phyloP scores from a whole-genome alignment of 1,284 basidiomycete genomes.

The Somion occarium region DNA sequence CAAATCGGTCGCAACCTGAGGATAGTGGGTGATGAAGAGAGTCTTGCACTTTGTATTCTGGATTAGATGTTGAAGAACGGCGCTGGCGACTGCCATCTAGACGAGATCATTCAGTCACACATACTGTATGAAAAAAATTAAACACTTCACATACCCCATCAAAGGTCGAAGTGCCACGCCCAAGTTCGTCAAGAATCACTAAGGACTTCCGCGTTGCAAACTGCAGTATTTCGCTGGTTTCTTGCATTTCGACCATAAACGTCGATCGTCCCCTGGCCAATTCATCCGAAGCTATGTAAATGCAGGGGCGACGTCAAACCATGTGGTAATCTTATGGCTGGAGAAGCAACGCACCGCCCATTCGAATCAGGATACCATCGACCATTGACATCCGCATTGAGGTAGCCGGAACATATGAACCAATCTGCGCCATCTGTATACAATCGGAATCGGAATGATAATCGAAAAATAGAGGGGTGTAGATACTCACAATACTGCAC shows the following conservation, averaged over 20 bases:
- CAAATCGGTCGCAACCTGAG: slow-evolving; percentile 60
- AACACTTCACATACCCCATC: slow-evolving; percentile 59
- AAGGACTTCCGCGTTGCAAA: slow-evolving; percentile 69
- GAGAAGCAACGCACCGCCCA: slow-evolving; percentile 78
- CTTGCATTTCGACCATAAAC: slow-evolving; percentile 94
- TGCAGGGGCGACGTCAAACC: background rate
- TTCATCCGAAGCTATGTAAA: slow-evolving; percentile 73
- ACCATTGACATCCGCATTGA: slow-evolving; percentile 71
- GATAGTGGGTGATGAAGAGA: slow-evolving; percentile 94
- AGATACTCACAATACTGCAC: slow-evolving; percentile 52
- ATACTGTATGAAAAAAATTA: background rate
- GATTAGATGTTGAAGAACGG: slow-evolving; percentile 74
- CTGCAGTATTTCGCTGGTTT: slow-evolving; percentile 87
- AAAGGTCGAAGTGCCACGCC: slow-evolving; percentile 79
- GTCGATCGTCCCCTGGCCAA: slow-evolving; percentile 82
- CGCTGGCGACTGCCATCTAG: slow-evolving; percentile 83
- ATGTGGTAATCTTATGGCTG: background rate
- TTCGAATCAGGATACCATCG: slow-evolving; percentile 83
- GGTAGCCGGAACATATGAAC: slow-evolving; percentile 74
- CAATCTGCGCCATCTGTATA: slow-evolving; percentile 41
- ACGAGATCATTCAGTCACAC: slow-evolving; percentile 10
- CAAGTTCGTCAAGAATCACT: slow-evolving; percentile 86
- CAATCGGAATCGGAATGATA: background rate
- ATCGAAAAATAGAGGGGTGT: background rate
- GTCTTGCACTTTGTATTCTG: slow-evolving; percentile 67